Evolutionary conservation across 108 stramenopile species (phyloP).

Genomic region (Parietichytrium sp.): DNA sequence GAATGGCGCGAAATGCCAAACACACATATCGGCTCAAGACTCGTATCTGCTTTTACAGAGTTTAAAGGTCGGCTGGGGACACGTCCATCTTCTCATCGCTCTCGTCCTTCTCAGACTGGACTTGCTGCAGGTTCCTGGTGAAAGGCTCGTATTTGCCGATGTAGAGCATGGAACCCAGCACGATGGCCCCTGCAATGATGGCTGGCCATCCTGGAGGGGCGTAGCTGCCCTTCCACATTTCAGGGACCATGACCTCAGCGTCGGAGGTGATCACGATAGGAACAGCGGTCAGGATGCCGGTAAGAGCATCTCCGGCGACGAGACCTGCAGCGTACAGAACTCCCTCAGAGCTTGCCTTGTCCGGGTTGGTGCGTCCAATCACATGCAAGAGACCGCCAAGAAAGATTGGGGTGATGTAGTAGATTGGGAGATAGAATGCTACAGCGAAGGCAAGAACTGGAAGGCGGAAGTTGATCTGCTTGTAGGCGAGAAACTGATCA

Average conservation of each 20-base stretch:
- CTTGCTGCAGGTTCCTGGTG: too few relatives aligned
- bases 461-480: not conserved
- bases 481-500: not conserved
- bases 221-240: too few relatives aligned
- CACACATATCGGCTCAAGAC: too few relatives aligned
- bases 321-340: not conserved
- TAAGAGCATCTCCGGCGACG: slow-evolving; percentile 17
- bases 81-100: too few relatives aligned
- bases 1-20: too few relatives aligned
- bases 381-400: slow-evolving; percentile 10
- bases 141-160: too few relatives aligned
- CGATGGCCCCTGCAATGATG: too few relatives aligned
- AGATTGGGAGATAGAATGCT: slow-evolving; percentile 23
- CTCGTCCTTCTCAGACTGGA: too few relatives aligned
- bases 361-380: not conserved
- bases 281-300: slow-evolving; percentile 16
- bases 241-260: slow-evolving; percentile 10
- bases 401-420: slow-evolving; percentile 27
- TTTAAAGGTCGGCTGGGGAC: too few relatives aligned
- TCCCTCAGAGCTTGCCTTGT: slow-evolving; percentile 14
- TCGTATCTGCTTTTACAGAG: too few relatives aligned
- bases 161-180: too few relatives aligned
- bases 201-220: too few relatives aligned
- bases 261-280: not conserved
- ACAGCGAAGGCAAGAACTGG: slow-evolving; percentile 29